phyloP scores from a whole-genome alignment of 2,329 filamentous ascomycete genomes.

The Phoma sp. region DNA sequence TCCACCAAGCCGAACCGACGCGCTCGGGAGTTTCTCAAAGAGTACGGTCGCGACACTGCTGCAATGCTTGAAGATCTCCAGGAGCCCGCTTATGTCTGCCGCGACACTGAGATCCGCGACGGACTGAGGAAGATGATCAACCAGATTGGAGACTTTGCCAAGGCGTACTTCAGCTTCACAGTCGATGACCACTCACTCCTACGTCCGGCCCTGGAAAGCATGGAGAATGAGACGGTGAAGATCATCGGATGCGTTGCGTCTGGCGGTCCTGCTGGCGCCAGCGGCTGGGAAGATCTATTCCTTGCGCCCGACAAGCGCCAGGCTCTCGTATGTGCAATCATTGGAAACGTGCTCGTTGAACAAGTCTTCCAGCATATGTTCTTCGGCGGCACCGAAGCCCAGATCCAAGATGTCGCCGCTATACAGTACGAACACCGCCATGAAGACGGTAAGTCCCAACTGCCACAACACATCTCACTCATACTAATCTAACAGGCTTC shows the following conservation, averaged over 20 bases:
- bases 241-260: conserved; percentile 37
- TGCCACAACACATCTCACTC: not conserved
- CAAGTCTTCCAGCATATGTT: conserved; percentile 37
- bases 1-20: not conserved
- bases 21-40: not conserved
- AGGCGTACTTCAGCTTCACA: conserved; percentile 13
- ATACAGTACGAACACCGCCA: conserved; percentile 19
- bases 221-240: conserved; percentile 26
- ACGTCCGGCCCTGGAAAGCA: not conserved
- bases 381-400: conserved; percentile 27
- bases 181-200: not conserved
- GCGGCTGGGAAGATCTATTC: conserved; percentile 39
- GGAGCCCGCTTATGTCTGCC: conserved; percentile 34
- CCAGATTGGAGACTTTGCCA: conserved; percentile 25
- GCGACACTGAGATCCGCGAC: conserved; percentile 38
- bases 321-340: conserved; percentile 34
- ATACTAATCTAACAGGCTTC: conserved; percentile 24
- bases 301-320: conserved; percentile 20
- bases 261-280: conserved; percentile 27
- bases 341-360: conserved; percentile 40
- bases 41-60: not conserved
- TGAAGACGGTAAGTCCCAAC: conserved; percentile 31
- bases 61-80: not conserved
- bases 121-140: conserved; percentile 22
- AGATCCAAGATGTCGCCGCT: conserved; percentile 7